Percentiles rank a stretch among this genome's conserved stretches.
Conservation (phyloP, 208 protist genomes). For the Leishmania guyanensis region DNA sequence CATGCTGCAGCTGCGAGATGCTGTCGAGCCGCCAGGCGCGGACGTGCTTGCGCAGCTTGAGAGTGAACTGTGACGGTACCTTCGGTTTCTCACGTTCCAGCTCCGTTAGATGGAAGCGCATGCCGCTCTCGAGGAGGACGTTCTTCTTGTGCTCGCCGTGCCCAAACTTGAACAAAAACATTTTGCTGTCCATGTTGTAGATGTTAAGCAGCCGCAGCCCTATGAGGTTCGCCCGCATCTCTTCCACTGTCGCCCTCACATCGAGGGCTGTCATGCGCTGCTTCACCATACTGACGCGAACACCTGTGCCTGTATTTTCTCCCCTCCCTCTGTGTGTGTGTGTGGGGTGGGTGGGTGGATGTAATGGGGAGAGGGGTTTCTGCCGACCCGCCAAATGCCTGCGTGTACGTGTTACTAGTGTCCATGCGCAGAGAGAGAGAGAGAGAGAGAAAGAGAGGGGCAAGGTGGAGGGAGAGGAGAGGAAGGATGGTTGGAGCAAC, state of each 20-base stretch:
- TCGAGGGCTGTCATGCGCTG: conserved; percentile 93
- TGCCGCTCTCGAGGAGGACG: conserved; percentile 93
- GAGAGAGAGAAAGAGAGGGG: not conserved
- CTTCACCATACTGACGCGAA: conserved; percentile 74
- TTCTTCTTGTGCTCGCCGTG: conserved; percentile 88
- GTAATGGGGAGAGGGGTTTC: not conserved
- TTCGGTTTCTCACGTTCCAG: conserved; percentile 92
- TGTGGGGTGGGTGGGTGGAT: not conserved
- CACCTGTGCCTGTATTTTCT: not conserved
- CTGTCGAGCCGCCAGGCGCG: conserved; percentile 91
- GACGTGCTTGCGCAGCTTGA: conserved; percentile 97
- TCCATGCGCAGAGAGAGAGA: not conserved
- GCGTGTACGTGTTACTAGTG: conserved; percentile 1
- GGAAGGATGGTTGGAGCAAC: not conserved
- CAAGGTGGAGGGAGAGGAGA: not conserved
- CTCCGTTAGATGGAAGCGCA: conserved; percentile 93
- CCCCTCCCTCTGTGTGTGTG: not conserved
- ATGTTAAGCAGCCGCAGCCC: conserved; percentile 94
- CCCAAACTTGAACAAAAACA: conserved; percentile 95
- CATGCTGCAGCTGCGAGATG: conserved; percentile 94
- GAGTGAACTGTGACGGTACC: conserved; percentile 91
- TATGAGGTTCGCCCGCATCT: conserved; percentile 81
- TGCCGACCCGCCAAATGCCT: not conserved
- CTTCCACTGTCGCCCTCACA: conserved; percentile 86
- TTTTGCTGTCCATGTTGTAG: conserved; percentile 93